Percentiles rank a stretch among this genome's conserved stretches.
Evolutionary conservation across 495 filamentous ascomycete genomes (phyloP).

Genomic region (Xylaria scruposa): DNA sequence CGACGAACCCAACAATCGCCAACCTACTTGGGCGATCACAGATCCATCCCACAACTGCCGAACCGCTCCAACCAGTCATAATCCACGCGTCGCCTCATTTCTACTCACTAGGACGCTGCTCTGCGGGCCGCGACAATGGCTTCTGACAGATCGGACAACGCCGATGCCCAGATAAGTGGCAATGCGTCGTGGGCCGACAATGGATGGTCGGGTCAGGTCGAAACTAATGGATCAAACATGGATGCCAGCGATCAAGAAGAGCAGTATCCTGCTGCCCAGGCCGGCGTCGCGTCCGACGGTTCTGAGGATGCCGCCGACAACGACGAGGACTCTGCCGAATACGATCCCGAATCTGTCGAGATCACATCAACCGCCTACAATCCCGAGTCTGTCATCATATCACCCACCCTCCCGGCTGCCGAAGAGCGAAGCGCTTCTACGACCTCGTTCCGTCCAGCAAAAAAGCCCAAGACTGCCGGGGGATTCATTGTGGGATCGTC

Average conservation of each 20-base stretch:
- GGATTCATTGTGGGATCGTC: constrained; percentile 83
- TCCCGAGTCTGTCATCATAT: constrained; percentile 45
- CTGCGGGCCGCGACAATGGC: constrained; percentile 39
- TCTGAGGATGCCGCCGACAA: constrained; percentile 51
- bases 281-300: constrained; percentile 53
- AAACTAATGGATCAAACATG: constrained; percentile 61
- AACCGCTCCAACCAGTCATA: neutral
- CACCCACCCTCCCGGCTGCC: constrained; percentile 38
- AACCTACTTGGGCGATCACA: neutral
- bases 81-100: constrained; percentile 1
- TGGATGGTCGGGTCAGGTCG: constrained; percentile 57
- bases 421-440: constrained; percentile 40
- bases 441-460: constrained; percentile 44
- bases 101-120: neutral
- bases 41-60: neutral
- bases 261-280: constrained; percentile 47
- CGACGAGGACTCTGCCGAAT: constrained; percentile 54
- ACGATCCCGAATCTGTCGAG: constrained; percentile 60
- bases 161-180: constrained; percentile 42
- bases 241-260: constrained; percentile 57
- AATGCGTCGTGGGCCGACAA: constrained; percentile 53
- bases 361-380: constrained; percentile 35
- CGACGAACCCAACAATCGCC: neutral
- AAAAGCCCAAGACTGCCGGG: constrained; percentile 74
- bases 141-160: constrained; percentile 40